Evolutionary conservation across 768 basidiomycete species (phyloP), one percentile per base, ranked within the genome.

Genomic region (Amylocystis lapponica): DNA sequence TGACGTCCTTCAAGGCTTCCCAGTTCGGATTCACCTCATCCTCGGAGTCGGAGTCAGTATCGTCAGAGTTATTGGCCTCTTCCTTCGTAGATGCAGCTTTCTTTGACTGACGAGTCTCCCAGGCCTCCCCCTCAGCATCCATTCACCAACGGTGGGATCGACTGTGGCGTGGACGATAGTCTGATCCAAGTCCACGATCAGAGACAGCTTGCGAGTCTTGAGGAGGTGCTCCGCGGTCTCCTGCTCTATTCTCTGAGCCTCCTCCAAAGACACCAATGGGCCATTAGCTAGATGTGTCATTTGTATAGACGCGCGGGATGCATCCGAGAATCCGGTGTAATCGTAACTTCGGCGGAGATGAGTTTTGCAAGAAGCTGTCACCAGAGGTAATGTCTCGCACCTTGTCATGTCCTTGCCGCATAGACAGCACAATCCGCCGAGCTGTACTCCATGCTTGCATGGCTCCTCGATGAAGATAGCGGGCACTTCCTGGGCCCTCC

Each of bases 131-230:
- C 52, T 92, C 90, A 2, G 75, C 61, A 96, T 88, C 96, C 96
- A 98, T 61, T 97, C 95, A 25, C 92, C 94, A 2, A 98, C 91
- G 0, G 96, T 98, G 4, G 96, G 95, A 65, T 99, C 96, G 20
- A 97, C 94, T 0, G 95, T 97, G 7, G 96, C 95, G 58, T 99
- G 96, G 3, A 99, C 90, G 60, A 98, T 93, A 11, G 96, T 99
- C 63, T 99, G 96, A 66, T 99, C 96, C 26, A 99, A 78, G 70
- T 99, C 96, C 54, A 99, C 95, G 52, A 99, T 97, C 38, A 99
- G 81, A 26, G 89, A 91, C 25, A 99, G 80, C 61, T 83, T 91
- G 41, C 81, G 76, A 4, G 76, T 69, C 43, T 75, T 72, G 56
- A 90, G 74, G 27, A 99, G 78, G 52, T 82, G 83, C 1, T 83